These are phyloP conservation scores for Leptographium wingfieldii DNA, from an alignment of 2,329 filamentous ascomycete genomes.

Conservation along the genomic window DNA sequence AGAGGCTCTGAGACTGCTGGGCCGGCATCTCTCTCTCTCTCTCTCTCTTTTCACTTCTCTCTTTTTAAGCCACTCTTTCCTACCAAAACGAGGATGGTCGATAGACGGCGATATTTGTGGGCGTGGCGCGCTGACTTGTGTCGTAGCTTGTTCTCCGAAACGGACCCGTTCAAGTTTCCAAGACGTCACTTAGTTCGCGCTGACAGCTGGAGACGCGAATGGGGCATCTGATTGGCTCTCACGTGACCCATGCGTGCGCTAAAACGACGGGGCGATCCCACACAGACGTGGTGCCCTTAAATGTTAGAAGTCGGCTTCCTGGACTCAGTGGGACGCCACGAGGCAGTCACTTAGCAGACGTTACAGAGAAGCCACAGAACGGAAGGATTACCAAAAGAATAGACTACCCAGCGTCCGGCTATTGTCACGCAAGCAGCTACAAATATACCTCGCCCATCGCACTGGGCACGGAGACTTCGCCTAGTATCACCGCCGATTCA, in stretches of 20 bases:
- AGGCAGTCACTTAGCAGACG: too few species aligned
- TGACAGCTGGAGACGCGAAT: background rate
- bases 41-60: background rate
- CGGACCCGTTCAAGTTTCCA: background rate
- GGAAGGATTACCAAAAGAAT: too few species aligned
- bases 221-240: background rate
- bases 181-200: background rate
- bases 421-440: too few species aligned
- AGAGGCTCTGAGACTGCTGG: background rate
- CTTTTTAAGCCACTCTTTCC: background rate
- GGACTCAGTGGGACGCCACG: too few species aligned
- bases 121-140: background rate
- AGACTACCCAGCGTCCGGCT: too few species aligned
- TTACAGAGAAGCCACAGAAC: too few species aligned
- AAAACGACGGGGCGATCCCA: background rate
- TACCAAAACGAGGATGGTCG: background rate
- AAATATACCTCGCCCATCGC: too few species aligned
- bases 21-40: background rate
- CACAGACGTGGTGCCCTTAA: too few species aligned
- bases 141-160: background rate
- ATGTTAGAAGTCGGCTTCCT: too few species aligned
- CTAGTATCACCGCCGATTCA: too few species aligned
- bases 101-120: background rate
- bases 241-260: background rate
- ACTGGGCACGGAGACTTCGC: too few species aligned